Percentiles rank a stretch among this genome's conserved stretches.
phyloP scores from a whole-genome alignment of 2,329 filamentous ascomycete species.

The Alternaria sp. region DNA sequence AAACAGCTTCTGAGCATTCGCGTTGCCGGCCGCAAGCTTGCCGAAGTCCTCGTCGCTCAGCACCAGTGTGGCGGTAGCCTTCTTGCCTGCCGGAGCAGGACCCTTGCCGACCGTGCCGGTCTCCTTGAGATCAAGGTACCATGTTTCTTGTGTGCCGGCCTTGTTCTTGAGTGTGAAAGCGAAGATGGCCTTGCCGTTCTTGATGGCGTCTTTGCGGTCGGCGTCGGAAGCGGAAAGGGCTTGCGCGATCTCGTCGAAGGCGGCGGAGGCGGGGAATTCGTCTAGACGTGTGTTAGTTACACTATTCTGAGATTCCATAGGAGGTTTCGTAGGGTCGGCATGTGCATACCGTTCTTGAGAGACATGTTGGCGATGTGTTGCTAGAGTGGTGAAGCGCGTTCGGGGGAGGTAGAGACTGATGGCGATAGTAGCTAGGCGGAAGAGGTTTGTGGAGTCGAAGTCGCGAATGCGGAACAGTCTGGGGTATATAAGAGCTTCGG shows the following conservation, averaged over 20 bases:
- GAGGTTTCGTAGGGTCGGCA: neutral
- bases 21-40: constrained; percentile 82
- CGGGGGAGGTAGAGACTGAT: neutral
- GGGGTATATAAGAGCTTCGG: constrained; percentile 29
- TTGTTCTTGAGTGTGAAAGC: constrained; percentile 92
- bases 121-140: constrained; percentile 96
- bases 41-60: constrained; percentile 88
- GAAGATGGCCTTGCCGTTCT: constrained; percentile 87
- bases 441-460: neutral
- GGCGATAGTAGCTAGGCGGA: neutral
- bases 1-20: constrained; percentile 92
- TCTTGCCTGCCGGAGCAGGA: constrained; percentile 69
- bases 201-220: constrained; percentile 86
- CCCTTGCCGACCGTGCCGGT: constrained; percentile 83
- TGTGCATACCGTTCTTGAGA: constrained; percentile 37
- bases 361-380: constrained; percentile 34
- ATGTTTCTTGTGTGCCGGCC: constrained; percentile 78
- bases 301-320: neutral
- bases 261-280: constrained; percentile 85
- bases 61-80: constrained; percentile 85
- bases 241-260: constrained; percentile 86
- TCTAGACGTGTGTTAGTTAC: constrained; percentile 23
- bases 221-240: constrained; percentile 72
- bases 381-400: neutral
- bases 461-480: neutral